Evolutionary conservation across 129 eudicot species (phyloP).

Genomic region (Dittrichia graveolens): DNA sequence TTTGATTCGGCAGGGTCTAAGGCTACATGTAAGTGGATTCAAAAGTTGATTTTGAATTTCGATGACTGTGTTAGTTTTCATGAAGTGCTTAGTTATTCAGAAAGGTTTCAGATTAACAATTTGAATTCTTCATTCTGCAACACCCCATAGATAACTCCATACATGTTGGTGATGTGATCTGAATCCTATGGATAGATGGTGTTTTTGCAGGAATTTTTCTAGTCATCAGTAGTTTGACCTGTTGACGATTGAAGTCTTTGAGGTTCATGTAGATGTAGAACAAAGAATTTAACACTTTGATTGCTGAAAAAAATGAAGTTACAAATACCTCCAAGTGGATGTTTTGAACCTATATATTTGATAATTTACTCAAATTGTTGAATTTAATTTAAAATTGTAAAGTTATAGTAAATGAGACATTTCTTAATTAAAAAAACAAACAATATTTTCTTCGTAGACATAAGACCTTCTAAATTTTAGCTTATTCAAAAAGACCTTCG

Average conservation of each 20-base stretch:
- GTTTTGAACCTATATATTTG: too few relatives aligned
- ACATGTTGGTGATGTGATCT: constrained; percentile 15
- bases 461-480: too few relatives aligned
- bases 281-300: background rate
- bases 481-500: too few relatives aligned
- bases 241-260: background rate
- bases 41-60: background rate
- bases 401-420: too few relatives aligned
- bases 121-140: background rate
- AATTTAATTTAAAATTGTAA: too few relatives aligned
- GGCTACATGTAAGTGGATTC: background rate
- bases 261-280: background rate
- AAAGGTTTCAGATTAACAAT: constrained; percentile 12
- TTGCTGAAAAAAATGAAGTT: background rate
- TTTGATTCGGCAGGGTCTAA: background rate
- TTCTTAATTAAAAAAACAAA: too few relatives aligned
- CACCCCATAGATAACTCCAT: background rate
- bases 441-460: too few relatives aligned
- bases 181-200: constrained; percentile 18
- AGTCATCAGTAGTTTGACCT: background rate
- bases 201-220: background rate
- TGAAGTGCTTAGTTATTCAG: constrained; percentile 1
- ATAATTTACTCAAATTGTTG: too few relatives aligned
- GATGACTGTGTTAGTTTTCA: background rate
- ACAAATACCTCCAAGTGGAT: too few relatives aligned